Conservation (phyloP, 2,329 filamentous ascomycete species). For the Hirsutella minnesotensis region DNA sequence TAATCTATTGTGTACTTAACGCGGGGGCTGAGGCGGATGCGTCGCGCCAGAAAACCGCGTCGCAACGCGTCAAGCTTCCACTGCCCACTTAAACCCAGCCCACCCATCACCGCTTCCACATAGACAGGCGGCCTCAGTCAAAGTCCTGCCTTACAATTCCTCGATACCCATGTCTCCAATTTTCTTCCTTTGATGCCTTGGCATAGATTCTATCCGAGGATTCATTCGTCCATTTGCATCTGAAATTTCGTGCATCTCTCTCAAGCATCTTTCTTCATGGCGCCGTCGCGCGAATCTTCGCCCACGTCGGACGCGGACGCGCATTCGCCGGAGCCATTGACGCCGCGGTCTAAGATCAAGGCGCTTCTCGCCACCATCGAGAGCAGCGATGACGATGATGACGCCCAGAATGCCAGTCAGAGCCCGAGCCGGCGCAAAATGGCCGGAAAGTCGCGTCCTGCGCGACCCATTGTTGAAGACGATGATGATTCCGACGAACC, state of each 20-base stretch:
- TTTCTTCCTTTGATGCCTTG: background rate
- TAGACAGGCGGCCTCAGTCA: too few relatives aligned
- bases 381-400: conserved; percentile 35
- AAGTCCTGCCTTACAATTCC: background rate
- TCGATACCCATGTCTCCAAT: background rate
- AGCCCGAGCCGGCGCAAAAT: background rate
- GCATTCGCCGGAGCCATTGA: conserved; percentile 19
- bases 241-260: background rate
- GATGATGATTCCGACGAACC: conserved; percentile 34
- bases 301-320: background rate
- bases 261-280: background rate
- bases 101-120: background rate
- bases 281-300: background rate
- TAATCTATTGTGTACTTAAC: background rate
- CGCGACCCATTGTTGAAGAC: conserved; percentile 6
- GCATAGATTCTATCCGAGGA: background rate
- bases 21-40: background rate
- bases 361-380: conserved; percentile 40
- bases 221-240: background rate
- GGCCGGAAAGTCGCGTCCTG: background rate
- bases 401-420: conserved; percentile 4
- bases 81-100: background rate
- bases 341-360: conserved; percentile 43
- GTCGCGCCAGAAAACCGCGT: background rate
- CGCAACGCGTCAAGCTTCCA: background rate